Conservation (phyloP, 306 rosid species). For the Trifolium pratense region DNA sequence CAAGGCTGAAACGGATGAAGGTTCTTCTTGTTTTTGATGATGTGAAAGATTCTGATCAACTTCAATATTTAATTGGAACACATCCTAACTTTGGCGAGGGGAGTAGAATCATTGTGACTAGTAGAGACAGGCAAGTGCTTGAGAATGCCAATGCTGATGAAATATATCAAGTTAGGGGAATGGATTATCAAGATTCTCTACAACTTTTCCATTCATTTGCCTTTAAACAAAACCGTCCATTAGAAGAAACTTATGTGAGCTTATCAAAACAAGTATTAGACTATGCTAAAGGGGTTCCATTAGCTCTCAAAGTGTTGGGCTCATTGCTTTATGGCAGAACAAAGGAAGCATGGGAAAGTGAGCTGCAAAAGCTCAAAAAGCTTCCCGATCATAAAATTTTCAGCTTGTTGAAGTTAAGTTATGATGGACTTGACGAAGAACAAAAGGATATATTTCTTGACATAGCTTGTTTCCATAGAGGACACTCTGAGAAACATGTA, state of each 20-base stretch:
- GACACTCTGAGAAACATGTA: background rate
- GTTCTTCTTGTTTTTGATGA: constrained; percentile 9
- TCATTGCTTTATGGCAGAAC: constrained; percentile 10
- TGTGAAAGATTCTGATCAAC: background rate
- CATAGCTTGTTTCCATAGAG: constrained; percentile 42
- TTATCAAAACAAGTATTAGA: constrained; percentile 3
- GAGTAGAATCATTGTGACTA: constrained; percentile 4
- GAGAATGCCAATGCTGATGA: background rate
- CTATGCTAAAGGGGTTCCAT: constrained; percentile 45
- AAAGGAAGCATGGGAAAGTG: constrained; percentile 36
- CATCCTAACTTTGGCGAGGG: background rate
- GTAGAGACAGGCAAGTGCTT: background rate
- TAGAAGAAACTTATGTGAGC: background rate
- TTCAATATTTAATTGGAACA: background rate
- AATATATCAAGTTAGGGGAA: background rate
- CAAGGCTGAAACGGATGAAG: background rate
- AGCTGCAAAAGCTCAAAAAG: constrained; percentile 25
- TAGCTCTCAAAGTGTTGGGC: constrained; percentile 48
- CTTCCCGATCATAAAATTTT: background rate
- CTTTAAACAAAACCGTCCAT: background rate
- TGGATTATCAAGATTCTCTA: background rate
- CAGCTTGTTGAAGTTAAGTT: constrained; percentile 37
- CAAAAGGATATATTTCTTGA: constrained; percentile 40
- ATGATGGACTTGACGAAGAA: constrained; percentile 31
- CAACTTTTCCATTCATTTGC: background rate